Base-by-base conservation (phyloP, 176 grass and related monocot genomes). In the Aegilops bicornis region DNA sequence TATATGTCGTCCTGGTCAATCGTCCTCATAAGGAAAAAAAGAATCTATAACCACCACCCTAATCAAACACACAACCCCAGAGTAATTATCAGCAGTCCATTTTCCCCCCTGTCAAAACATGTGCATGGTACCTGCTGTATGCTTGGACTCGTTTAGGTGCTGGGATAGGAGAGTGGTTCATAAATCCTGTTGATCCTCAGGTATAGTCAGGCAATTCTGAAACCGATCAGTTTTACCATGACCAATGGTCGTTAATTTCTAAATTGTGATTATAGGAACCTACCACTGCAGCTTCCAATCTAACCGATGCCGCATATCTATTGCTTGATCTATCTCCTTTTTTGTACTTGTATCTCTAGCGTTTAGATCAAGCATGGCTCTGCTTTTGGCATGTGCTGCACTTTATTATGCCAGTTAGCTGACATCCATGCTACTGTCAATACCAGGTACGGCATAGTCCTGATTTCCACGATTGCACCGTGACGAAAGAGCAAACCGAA, bases 401-500 rank as follows among this genome's bases (percentile, higher is more conserved):
- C 45, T 13, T 19, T 62, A 48, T 48, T 6, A 1, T 35, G 5
- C 30, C 6, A 77, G 30, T 27, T 88, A 27, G 12, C 35, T 81
- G 12, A 16, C 10, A n/a, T 64, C 0, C 37, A 42, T 85, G 24
- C 60, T 56, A 24, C 52, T 74, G 14, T 79, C 29, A 75, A 47
- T 31, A 23, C 84, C 68, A 99, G 92, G 97, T 93, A 36, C 84
- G 94, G 6, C 97, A 96, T 71, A 88, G 94, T 61, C 90, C 92
- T 45, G 92, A 91, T 8, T 99, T 99, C 82, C 95, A 99, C n/a
- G 29, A 90, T 71, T 96, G 97, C 77, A 84, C 64, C 16, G 81
- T 96, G 52, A 76, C 56, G 13, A 29, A 84, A 61, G 87, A 87
- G 67, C 25, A 70, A 60, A 91, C 35, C 14, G 58, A 54, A 83